Evolutionary conservation across 352 stramenopile species (phyloP).

Genomic region (Pythium aristosporum): DNA sequence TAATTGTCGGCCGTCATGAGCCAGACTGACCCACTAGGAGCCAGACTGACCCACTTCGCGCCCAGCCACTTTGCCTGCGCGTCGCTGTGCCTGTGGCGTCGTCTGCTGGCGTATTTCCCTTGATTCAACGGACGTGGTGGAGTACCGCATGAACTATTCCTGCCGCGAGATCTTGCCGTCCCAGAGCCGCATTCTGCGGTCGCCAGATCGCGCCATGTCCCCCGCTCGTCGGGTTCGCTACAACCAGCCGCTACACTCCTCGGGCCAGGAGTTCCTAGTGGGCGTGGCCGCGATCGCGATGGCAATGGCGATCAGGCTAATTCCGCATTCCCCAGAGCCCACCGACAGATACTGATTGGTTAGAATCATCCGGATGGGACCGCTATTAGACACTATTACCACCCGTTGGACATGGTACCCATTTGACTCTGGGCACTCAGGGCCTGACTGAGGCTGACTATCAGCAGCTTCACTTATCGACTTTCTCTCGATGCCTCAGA

Average conservation of each 20-base stretch:
- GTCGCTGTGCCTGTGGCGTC: slow-evolving; percentile 24
- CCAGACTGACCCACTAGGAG: too few relatives aligned
- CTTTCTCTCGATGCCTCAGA: slow-evolving; percentile 1
- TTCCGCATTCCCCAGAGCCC: neutral
- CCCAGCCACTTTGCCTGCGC: slow-evolving; percentile 19
- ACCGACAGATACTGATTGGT: neutral
- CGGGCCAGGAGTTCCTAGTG: slow-evolving; percentile 56
- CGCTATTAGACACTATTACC: too few relatives aligned
- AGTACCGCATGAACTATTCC: slow-evolving; percentile 32
- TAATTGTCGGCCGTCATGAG: slow-evolving; percentile 25
- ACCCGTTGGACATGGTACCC: too few relatives aligned
- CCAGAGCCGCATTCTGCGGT: slow-evolving; percentile 17
- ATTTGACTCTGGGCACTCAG: too few relatives aligned
- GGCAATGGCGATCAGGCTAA: neutral
- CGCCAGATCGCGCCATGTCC: slow-evolving; percentile 26
- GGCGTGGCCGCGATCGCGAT: slow-evolving; percentile 48
- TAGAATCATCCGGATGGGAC: too few relatives aligned
- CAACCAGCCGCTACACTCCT: slow-evolving; percentile 45
- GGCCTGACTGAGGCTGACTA: too few relatives aligned
- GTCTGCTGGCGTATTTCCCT: slow-evolving; percentile 26
- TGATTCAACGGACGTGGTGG: slow-evolving; percentile 30
- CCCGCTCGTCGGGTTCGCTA: slow-evolving; percentile 39
- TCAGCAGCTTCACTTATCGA: slow-evolving; percentile 11
- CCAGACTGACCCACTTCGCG: slow-evolving; percentile 3
- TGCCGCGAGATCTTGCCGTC: slow-evolving; percentile 25